Evolutionary conservation across 805 yeast genomes (phyloP).

Genomic region (Yarrowia keelungensis): DNA sequence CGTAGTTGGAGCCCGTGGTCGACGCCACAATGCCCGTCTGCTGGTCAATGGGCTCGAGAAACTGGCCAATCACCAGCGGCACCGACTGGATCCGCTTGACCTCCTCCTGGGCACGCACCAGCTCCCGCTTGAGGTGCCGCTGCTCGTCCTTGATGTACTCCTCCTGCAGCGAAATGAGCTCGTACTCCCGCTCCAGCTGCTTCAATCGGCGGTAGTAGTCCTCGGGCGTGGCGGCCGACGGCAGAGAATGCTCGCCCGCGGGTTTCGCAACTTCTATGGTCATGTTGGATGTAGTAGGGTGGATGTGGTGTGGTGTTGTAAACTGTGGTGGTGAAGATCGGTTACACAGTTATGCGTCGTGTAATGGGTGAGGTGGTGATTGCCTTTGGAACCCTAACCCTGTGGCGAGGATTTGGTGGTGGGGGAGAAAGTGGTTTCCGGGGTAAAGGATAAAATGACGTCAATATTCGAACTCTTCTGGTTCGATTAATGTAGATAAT

Average conservation of each 20-base stretch:
- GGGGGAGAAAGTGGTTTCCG: neutral
- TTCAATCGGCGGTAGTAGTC: conserved; percentile 87
- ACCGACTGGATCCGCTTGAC: conserved; percentile 97
- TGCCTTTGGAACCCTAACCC: conserved; percentile 16
- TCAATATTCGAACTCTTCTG: too few species aligned
- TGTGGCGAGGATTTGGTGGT: neutral
- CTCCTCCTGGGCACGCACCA: conserved; percentile 97
- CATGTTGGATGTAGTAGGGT: neutral
- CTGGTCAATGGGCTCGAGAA: conserved; percentile 95
- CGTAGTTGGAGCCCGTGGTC: conserved; percentile 97
- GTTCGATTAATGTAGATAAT: too few species aligned
- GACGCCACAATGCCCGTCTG: conserved; percentile 96
- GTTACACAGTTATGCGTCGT: neutral
- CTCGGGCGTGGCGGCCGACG: conserved; percentile 21
- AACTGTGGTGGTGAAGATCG: neutral
- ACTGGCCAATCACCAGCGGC: conserved; percentile 97
- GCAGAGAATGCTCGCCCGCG: neutral
- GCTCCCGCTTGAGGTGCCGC: conserved; percentile 92
- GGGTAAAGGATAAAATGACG: too few species aligned
- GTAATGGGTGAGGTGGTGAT: conserved; percentile 23
- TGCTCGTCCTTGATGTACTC: conserved; percentile 98
- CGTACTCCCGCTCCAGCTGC: conserved; percentile 88
- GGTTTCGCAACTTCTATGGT: conserved; percentile 34
- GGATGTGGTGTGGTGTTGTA: neutral
- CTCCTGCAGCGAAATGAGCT: conserved; percentile 84